Percentiles rank a stretch among this genome's conserved stretches.
Conservation (phyloP, 2,329 filamentous ascomycete species). For the Fusarium illudens region DNA sequence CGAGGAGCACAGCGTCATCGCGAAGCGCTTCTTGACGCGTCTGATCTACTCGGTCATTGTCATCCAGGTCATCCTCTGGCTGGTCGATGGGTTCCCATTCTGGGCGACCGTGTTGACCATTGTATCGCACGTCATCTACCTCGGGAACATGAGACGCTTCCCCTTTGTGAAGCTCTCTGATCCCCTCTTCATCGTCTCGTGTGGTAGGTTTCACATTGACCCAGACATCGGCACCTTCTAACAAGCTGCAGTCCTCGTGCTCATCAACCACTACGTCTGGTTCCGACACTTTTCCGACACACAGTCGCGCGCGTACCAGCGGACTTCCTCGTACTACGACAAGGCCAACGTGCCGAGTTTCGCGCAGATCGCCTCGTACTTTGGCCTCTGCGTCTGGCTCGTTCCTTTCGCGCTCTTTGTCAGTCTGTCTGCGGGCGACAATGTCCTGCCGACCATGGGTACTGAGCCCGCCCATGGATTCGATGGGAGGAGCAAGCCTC, state of each 20-base stretch:
- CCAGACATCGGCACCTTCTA: not conserved
- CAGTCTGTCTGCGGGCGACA: slow-evolving; percentile 91
- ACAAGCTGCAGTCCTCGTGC: slow-evolving; percentile 71
- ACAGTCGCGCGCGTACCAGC: slow-evolving; percentile 65
- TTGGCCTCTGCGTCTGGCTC: slow-evolving; percentile 95
- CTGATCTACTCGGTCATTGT: slow-evolving; percentile 85
- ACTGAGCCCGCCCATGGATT: slow-evolving; percentile 62
- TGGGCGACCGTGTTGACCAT: slow-evolving; percentile 78
- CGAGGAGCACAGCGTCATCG: slow-evolving; percentile 94
- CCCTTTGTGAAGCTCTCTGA: slow-evolving; percentile 86
- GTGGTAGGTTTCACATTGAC: slow-evolving; percentile 62
- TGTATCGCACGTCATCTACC: slow-evolving; percentile 82
- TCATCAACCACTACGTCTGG: slow-evolving; percentile 94
- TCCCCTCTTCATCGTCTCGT: slow-evolving; percentile 85
- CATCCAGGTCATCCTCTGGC: slow-evolving; percentile 76
- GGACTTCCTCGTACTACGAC: slow-evolving; percentile 70
- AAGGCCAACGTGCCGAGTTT: slow-evolving; percentile 77
- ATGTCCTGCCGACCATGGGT: slow-evolving; percentile 92
- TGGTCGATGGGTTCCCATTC: slow-evolving; percentile 88
- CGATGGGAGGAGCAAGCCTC: slow-evolving; percentile 60
- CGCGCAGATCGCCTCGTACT: slow-evolving; percentile 94
- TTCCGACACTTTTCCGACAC: slow-evolving; percentile 86
- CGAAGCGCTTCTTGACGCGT: slow-evolving; percentile 83
- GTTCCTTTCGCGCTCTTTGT: slow-evolving; percentile 96
- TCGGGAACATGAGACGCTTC: slow-evolving; percentile 81